Base-by-base conservation (phyloP, 495 filamentous ascomycete genomes). In the Lophiotrema nucula region DNA sequence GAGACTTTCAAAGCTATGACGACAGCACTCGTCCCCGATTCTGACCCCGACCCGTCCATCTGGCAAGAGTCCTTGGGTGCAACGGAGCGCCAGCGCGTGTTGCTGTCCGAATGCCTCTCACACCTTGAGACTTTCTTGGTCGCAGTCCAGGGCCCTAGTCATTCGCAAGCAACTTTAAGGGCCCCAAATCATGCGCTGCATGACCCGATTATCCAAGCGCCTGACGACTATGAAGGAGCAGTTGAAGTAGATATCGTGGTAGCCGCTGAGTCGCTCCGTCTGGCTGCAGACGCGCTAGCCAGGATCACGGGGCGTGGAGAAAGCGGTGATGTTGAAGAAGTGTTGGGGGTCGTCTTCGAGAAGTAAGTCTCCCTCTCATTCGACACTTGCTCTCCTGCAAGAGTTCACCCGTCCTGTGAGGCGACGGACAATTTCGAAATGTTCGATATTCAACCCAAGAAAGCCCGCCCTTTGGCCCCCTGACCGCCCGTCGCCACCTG, bases 341-440 rank as follows among this genome's bases (percentile, higher is more conserved):
- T 97, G 1, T 73, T 99, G 56, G 95, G 95, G 1, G 92, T 97
- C 35, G 91, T 99, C 1, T 97, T 99, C 74, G 92, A 99, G 71
- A 97, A 95, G 88, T 93, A 68, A 67, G 78, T 76, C 25, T 21
- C 25, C 3, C 12, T 22, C 45, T 48, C 49, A 22, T 2, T 43
- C 39, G 18, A n/a, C n/a, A n/a, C 33, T 22, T 47, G 16, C 18
- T 11, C 10, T 47, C 23, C 44, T 27, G 15, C 44, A 22, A 22
- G 11, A 37, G 25, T 18, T 24, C 21, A 37, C 35, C 44, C 38
- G 48, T 24, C 45, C 21, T 27, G 10, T 33, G 23, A 1, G 2
- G 46, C 26, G 44, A 49, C n/a, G 44, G 3, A 38, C 44, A 41
- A 19, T 50, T 24, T 38, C 13, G 31, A 35, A 35, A 8, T 8